Evolutionary conservation across 2,329 filamentous ascomycete genomes (phyloP), one percentile per base, ranked within the genome.

Genomic region (Moelleriella libera): DNA sequence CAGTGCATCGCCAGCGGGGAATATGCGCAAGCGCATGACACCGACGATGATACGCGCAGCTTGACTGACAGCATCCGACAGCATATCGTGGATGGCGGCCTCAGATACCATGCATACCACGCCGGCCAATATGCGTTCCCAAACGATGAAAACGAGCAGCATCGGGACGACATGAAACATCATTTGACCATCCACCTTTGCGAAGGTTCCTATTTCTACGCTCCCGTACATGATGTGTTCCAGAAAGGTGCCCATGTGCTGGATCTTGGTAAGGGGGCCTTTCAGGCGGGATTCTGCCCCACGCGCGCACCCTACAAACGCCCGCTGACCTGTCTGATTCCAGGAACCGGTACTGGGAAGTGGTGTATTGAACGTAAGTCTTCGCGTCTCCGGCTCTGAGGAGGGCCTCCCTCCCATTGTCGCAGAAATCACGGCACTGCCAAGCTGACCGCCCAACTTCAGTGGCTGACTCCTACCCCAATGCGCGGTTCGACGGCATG

Each of bases 291-390:
- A 11, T 6, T 7, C 10, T 5, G 12, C 14, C 8, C 12, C 6
- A 30, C 34, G 11, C 12, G 12, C 10, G 8, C 37, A 43, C 32
- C 30, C 30, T 41, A 14, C 40, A 41, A 40, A 43, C 30, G 10
- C 43, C 14, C 44, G n/a, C 11, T 43, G 46, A 30, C 48, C 10
- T 29, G 45, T 40, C 45, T 45, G 32, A 10, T 49, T 43, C n/a
- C 47, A 72, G 69, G 70, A 21, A 74, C 71, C 5, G 72, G 72
- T 9, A 74, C 71, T 8, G 72, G 72, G 2, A 68, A 67, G 49
- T 75, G 72, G 72, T 68, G 66, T 43, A 64, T 73, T 43, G 68
- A 74, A 51, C 56, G 71, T 74, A 58, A 63, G 71, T 65, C 6
- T 2, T 21, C 40, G n/a, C 6, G 8, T n/a, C 40, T 37, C 12